Evolutionary conservation across 208 protist genomes (phyloP), one percentile per base, ranked within the genome.

Genomic region (Trypanosoma caninum): DNA sequence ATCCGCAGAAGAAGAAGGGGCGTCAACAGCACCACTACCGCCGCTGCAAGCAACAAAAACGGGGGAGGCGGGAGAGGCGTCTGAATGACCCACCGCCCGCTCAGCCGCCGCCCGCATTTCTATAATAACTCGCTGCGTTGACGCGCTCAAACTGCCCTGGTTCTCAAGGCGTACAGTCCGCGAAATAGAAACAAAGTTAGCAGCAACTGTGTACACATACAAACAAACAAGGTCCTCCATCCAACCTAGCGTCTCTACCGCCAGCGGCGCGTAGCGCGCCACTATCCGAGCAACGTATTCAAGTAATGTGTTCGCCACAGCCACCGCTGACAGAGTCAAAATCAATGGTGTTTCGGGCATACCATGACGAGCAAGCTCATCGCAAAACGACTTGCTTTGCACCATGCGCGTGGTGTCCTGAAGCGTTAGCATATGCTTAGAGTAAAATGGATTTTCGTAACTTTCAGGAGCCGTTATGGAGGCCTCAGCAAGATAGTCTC

Each of bases 181-280:
- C 1, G 88, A 92, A 41, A 90, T 73, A 18, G 84, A 91, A 33
- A 94, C 82, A 63, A 94, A 94, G 72, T 80, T 94, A 66, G 90
- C 88, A 34, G 81, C 72, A 10, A 91, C 78, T 20, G 77, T 86
- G 74, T 87, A 92, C n/a, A 88, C 73, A 55, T 89, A 91, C 14
- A 90, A 59, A 50, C 63, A 57, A 47, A 88, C 54, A 47, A 91
- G 65, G 57, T 91, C 80, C 44, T 87, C 77, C 53, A 72, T 78
- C 83, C 88, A 92, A 50, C 30, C 54, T 27, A 94, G 59, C 30
- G 89, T 82, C 38, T 88, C 78, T 2, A 77, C 46, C 11, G 84
- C 84, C 23, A 94, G 67, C 8, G 82, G 84, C 5, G 87, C 78
- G 63, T 81, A 89, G 52, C 88, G 84, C 20, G 82, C 78, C 4